Percentiles rank a stretch among this genome's conserved stretches.
phyloP scores from a whole-genome alignment of 208 protist species.

The Trypanosoma avium region DNA sequence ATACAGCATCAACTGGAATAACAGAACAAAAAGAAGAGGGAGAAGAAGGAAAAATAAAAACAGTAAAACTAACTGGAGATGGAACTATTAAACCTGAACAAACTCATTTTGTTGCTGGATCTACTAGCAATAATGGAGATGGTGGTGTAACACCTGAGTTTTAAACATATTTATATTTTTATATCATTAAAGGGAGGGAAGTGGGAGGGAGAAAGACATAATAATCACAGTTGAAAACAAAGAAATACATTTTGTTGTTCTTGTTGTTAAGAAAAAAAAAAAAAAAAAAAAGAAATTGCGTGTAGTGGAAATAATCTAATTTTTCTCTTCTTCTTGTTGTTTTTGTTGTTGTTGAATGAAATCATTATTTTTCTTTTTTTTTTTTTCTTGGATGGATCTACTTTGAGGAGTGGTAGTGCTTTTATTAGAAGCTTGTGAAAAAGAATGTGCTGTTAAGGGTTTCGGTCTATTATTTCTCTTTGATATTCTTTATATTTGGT shows the following conservation, averaged over 20 bases:
- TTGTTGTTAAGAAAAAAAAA: not conserved
- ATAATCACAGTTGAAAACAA: not conserved
- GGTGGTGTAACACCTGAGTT: slow-evolving; percentile 25
- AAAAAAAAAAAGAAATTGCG: not conserved
- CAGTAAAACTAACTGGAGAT: not conserved
- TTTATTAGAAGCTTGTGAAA: not conserved
- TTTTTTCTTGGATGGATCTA: not conserved
- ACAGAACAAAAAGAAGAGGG: not conserved
- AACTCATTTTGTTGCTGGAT: not conserved
- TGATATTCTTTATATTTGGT: not conserved
- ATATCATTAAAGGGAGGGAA: not conserved
- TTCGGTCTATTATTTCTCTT: not conserved
- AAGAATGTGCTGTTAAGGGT: no score
- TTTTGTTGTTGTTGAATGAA: no score
- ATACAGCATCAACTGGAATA: not conserved
- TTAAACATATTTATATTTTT: no score
- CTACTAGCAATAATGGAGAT: not conserved
- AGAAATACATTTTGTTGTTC: not conserved
- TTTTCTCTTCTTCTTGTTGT: not conserved
- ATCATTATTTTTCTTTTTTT: slow-evolving; percentile 12
- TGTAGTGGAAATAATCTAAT: not conserved
- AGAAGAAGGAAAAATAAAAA: not conserved
- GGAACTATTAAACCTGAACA: not conserved
- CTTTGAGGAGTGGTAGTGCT: not conserved
- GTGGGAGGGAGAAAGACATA: not conserved